Evolutionary conservation across 768 basidiomycete genomes (phyloP).

Genomic region (Hericium erinaceus): DNA sequence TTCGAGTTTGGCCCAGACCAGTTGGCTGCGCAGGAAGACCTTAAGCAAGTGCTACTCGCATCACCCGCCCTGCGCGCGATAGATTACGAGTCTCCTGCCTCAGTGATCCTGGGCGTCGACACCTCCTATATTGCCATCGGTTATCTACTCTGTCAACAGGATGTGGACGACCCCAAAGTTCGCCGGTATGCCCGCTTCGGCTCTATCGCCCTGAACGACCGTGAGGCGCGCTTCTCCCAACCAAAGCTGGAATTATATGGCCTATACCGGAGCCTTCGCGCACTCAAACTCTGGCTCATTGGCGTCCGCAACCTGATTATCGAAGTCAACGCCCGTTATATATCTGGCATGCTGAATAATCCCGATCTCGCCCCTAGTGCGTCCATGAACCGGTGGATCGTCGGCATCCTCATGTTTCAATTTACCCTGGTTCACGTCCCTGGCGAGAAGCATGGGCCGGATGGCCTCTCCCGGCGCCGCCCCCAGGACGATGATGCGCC

Average conservation of each 20-base stretch:
- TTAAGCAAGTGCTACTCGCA: slow-evolving; percentile 11
- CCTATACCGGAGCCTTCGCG: slow-evolving; percentile 9
- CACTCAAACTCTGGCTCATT: not conserved
- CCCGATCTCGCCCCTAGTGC: no score
- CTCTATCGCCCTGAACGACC: slow-evolving; percentile 28
- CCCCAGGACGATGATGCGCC: no score
- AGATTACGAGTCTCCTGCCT: slow-evolving; percentile 14
- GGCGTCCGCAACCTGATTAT: no score
- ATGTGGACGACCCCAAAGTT: slow-evolving; percentile 5
- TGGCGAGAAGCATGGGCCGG: no score
- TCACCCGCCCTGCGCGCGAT: not conserved
- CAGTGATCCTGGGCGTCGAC: slow-evolving; percentile 18
- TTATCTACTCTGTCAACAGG: slow-evolving; percentile 20
- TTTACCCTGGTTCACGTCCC: no score
- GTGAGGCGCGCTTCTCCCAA: slow-evolving; percentile 15
- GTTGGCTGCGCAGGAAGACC: slow-evolving; percentile 6
- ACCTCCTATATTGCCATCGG: slow-evolving; percentile 18
- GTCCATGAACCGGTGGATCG: no score
- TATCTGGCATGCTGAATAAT: no score
- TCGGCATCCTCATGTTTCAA: no score
- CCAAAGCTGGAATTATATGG: slow-evolving; percentile 22
- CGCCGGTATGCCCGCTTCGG: slow-evolving; percentile 25
- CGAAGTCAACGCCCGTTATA: no score
- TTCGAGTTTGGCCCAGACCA: slow-evolving; percentile 14
- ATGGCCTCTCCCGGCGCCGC: no score